These are phyloP conservation scores for Rhizopus delemar DNA, from an alignment of 371 early-diverging fungal genomes.

Conservation along the genomic window DNA sequence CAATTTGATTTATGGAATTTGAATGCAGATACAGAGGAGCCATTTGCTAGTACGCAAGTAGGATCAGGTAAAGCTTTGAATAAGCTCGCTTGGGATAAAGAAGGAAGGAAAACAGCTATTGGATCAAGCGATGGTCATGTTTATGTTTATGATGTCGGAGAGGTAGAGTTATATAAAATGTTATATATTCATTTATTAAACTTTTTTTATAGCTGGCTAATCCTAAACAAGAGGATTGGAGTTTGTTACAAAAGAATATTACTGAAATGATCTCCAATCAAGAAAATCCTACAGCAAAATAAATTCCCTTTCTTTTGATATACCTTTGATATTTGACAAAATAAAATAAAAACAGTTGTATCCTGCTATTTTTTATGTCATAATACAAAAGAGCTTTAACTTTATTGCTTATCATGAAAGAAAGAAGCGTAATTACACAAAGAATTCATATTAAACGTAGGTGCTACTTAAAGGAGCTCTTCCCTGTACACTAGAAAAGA, in stretches of 20 bases:
- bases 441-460: background rate
- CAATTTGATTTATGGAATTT: conserved; percentile 90
- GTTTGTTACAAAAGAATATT: conserved; percentile 65
- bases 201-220: conserved; percentile 50
- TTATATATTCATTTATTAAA: background rate
- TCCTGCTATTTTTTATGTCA: too few relatives aligned
- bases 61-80: conserved; percentile 83
- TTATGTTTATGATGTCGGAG: conserved; percentile 90
- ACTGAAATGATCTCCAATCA: conserved; percentile 66
- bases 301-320: background rate
- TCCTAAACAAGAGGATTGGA: conserved; percentile 70
- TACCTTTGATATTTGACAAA: background rate
- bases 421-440: background rate
- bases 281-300: conserved; percentile 34
- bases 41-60: conserved; percentile 67
- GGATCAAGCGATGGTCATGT: conserved; percentile 89
- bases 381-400: too few relatives aligned
- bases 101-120: conserved; percentile 78
- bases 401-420: background rate
- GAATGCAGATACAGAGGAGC: conserved; percentile 85
- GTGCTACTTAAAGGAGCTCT: background rate
- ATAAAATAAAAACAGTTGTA: too few relatives aligned
- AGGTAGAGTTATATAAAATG: conserved; percentile 49
- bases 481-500: background rate
- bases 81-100: conserved; percentile 90